Evolutionary conservation across 2,329 filamentous ascomycete genomes (phyloP).

Genomic region (Arthroderma sp.): DNA sequence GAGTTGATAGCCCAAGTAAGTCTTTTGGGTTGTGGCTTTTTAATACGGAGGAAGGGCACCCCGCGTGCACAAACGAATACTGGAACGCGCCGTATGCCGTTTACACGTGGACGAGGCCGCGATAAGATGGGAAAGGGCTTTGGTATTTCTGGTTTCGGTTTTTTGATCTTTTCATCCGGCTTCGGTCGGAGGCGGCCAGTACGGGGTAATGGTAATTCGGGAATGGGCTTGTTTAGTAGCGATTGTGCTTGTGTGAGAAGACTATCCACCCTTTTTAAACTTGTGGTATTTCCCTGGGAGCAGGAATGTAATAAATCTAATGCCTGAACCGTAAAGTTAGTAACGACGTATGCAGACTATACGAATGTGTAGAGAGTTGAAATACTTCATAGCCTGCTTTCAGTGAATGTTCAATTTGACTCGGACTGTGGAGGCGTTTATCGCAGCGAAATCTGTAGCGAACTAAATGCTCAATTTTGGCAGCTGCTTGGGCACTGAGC

Average conservation of each 20-base stretch:
- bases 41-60: conserved; percentile 31
- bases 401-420: conserved; percentile 25
- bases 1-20: conserved; percentile 25
- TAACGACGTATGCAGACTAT: background rate
- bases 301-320: conserved; percentile 26
- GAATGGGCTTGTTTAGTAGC: conserved; percentile 11
- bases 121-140: conserved; percentile 20
- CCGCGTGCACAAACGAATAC: conserved; percentile 30
- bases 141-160: conserved; percentile 10
- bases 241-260: conserved; percentile 17
- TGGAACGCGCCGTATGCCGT: conserved; percentile 28
- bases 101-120: conserved; percentile 22
- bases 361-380: background rate
- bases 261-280: conserved; percentile 14
- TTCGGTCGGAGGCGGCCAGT: too few species aligned
- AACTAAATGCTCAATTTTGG: conserved; percentile 19
- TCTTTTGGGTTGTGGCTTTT: conserved; percentile 31
- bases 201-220: background rate
- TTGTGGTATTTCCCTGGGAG: conserved; percentile 16
- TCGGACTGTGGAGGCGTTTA: conserved; percentile 26
- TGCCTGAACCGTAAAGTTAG: conserved; percentile 14
- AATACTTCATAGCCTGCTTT: conserved; percentile 30
- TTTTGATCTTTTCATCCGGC: conserved; percentile 9
- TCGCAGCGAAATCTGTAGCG: conserved; percentile 27
- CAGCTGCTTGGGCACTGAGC: conserved; percentile 12